phyloP scores from a whole-genome alignment of 1,284 basidiomycete species.

The Phenoliferia sp. region DNA sequence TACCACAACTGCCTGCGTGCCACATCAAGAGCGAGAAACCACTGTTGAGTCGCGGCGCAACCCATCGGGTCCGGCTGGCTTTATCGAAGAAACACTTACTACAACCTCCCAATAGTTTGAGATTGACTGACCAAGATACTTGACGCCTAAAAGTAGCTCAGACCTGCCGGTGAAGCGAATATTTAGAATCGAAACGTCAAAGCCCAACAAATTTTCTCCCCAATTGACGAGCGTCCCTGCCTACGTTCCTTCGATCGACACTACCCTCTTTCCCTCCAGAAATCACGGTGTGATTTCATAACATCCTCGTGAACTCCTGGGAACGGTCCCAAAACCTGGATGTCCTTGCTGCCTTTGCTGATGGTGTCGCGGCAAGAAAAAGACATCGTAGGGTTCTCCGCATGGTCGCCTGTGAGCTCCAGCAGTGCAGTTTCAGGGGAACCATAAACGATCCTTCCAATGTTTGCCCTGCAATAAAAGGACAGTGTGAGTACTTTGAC shows the following conservation, averaged over 20 bases:
- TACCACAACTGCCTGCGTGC: no score
- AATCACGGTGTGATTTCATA: not conserved
- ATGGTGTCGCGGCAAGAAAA: not conserved
- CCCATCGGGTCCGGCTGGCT: no score
- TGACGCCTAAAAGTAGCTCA: no score
- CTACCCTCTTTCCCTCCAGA: constrained; percentile 1
- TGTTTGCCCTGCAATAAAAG: not conserved
- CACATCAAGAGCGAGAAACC: no score
- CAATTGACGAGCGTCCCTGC: no score
- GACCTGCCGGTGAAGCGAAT: no score
- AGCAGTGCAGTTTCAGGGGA: constrained; percentile 4
- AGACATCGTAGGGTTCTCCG: constrained; percentile 3
- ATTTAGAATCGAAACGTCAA: no score
- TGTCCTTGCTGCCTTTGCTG: not conserved
- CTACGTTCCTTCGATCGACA: not conserved
- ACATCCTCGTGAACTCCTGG: not conserved
- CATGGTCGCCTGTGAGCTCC: constrained; percentile 1
- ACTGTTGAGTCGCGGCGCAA: no score
- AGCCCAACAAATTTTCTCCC: no score
- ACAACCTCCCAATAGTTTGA: no score
- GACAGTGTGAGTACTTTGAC: not conserved
- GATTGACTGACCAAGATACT: no score
- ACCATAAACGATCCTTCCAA: constrained; percentile 5
- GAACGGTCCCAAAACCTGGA: constrained; percentile 3
- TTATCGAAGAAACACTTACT: no score